Evolutionary conservation across 1,284 basidiomycete species (phyloP).

Genomic region (Moesziomyces sp.): DNA sequence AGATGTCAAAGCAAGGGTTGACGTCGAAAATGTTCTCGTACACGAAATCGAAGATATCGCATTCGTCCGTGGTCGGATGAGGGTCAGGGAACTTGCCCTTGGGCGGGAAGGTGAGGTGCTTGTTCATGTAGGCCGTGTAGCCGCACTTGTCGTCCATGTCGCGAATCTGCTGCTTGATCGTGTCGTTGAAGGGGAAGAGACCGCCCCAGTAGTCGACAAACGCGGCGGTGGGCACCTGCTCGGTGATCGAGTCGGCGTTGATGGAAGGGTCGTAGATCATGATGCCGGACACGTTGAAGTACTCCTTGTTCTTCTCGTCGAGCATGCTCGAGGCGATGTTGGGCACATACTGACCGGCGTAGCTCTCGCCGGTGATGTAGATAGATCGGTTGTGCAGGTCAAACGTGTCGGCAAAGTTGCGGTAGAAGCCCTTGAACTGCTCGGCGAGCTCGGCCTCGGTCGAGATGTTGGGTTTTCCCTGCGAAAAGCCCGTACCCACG

Average conservation of each 20-base stretch:
- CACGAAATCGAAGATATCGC: conserved; percentile 34
- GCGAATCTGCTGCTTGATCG: conserved; percentile 34
- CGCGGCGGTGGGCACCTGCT: conserved; percentile 52
- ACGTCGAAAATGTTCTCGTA: conserved; percentile 22
- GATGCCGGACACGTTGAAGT: conserved; percentile 62
- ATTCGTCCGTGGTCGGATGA: conserved; percentile 18
- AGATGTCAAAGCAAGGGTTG: conserved; percentile 53
- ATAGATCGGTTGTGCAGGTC: conserved; percentile 48
- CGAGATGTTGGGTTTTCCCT: conserved; percentile 76
- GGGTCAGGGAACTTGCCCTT: conserved; percentile 51
- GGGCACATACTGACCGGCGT: conserved; percentile 98
- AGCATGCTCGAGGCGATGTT: conserved; percentile 74
- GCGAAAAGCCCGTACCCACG: conserved; percentile 82
- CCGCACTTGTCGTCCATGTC: conserved; percentile 51
- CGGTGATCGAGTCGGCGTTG: conserved; percentile 33
- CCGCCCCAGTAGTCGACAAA: conserved; percentile 40
- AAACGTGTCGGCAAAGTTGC: conserved; percentile 56
- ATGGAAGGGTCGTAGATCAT: conserved; percentile 64
- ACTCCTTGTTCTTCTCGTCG: conserved; percentile 34
- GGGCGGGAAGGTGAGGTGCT: conserved; percentile 62
- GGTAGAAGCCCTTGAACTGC: conserved; percentile 66
- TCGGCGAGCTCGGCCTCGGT: conserved; percentile 66
- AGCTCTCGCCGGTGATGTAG: conserved; percentile 72
- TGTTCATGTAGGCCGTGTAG: conserved; percentile 45
- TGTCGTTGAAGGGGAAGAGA: conserved; percentile 39